Conservation (phyloP, 1,284 basidiomycete species). For the Ustilago cynodontis region DNA sequence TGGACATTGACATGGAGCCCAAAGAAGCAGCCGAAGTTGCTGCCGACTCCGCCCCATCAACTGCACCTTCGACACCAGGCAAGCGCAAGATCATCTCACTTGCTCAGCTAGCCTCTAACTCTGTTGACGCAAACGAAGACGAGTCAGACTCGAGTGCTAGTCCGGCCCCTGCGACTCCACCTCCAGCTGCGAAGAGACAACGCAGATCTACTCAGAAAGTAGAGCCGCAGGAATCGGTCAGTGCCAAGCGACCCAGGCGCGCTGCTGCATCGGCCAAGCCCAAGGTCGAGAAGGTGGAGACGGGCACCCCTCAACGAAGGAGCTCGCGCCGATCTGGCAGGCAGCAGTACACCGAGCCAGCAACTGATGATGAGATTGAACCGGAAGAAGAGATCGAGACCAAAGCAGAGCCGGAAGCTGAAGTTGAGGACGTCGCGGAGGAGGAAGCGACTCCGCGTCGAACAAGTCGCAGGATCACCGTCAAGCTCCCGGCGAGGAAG, state of each 20-base stretch:
- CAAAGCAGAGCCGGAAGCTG: background rate
- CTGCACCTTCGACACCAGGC: slow-evolving; percentile 14
- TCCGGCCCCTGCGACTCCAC: background rate
- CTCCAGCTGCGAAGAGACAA: slow-evolving; percentile 15
- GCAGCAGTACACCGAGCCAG: slow-evolving; percentile 17
- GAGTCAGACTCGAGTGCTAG: slow-evolving; percentile 10
- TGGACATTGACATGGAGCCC: slow-evolving; percentile 8
- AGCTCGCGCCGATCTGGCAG: slow-evolving; percentile 10
- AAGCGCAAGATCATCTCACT: slow-evolving; percentile 51
- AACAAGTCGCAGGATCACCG: slow-evolving; percentile 21
- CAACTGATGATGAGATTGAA: slow-evolving; percentile 15
- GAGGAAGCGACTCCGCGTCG: slow-evolving; percentile 10
- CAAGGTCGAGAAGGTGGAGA: background rate
- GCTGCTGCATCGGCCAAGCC: background rate
- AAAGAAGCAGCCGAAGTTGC: background rate
- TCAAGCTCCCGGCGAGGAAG: slow-evolving; percentile 21
- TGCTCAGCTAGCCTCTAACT: slow-evolving; percentile 37
- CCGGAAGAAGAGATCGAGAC: background rate
- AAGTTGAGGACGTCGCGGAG: background rate
- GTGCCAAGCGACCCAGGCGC: slow-evolving; percentile 12
- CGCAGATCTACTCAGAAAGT: background rate
- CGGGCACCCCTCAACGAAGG: slow-evolving; percentile 6
- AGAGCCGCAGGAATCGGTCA: background rate
- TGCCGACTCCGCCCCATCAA: background rate
- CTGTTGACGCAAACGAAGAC: slow-evolving; percentile 13